These are phyloP conservation scores for Phtheirospermum japonicum DNA, from an alignment of 257 asterid species.

Conservation along the genomic window DNA sequence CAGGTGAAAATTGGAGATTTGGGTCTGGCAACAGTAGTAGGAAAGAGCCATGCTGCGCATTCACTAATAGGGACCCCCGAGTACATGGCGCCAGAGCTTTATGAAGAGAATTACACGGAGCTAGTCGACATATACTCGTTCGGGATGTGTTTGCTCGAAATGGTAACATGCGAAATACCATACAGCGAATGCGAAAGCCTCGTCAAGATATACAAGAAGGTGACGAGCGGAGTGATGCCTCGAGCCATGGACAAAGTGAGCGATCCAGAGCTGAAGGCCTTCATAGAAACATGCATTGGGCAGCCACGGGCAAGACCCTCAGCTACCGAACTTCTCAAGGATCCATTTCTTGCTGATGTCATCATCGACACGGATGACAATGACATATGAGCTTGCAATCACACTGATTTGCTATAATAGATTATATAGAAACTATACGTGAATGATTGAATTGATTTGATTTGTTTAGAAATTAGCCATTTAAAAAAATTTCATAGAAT, in stretches of 20 bases:
- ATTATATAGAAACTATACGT: too few relatives aligned
- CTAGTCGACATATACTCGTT: conserved; percentile 68
- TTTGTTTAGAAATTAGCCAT: too few relatives aligned
- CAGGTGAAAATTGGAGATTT: conserved; percentile 68
- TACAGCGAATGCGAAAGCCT: conserved; percentile 66
- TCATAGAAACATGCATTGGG: conserved; percentile 66
- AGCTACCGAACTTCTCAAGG: conserved; percentile 68
- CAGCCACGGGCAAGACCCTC: conserved; percentile 49
- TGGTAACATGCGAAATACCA: conserved; percentile 66
- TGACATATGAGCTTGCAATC: too few relatives aligned
- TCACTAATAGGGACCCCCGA: conserved; percentile 38
- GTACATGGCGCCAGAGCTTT: conserved; percentile 85
- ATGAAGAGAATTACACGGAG: conserved; percentile 71
- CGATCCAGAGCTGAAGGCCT: conserved; percentile 45
- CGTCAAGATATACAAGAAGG: conserved; percentile 66
- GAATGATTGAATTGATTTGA: too few relatives aligned
- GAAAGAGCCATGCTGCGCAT: conserved; percentile 44
- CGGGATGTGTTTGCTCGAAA: conserved; percentile 74
- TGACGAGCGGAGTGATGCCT: conserved; percentile 63
- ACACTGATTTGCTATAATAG: too few relatives aligned
- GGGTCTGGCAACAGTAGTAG: conserved; percentile 48
- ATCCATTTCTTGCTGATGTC: conserved; percentile 40
- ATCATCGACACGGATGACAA: too few relatives aligned
- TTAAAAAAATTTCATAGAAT: too few relatives aligned
- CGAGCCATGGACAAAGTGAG: conserved; percentile 52